Conservation (phyloP, 768 basidiomycete genomes). For the Lanmaoa pseudosensibilis region DNA sequence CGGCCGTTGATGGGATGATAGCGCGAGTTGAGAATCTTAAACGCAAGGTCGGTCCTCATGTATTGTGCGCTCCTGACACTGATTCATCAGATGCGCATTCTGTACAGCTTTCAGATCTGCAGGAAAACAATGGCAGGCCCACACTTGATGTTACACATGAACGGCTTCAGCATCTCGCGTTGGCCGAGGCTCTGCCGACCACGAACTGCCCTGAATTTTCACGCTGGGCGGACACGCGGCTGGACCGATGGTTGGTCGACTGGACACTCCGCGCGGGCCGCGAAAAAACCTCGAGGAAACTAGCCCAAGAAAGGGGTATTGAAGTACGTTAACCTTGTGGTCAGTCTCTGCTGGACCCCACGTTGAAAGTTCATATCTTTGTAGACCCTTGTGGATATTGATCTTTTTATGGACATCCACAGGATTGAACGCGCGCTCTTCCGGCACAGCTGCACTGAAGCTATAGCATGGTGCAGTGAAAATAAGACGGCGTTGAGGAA, state of each 20-base stretch:
- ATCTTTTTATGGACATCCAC: slow-evolving; percentile 85
- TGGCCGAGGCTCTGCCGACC: slow-evolving; percentile 56
- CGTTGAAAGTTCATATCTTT: slow-evolving; percentile 17
- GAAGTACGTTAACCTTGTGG: slow-evolving; percentile 54
- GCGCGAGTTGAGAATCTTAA: slow-evolving; percentile 75
- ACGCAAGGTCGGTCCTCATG: slow-evolving; percentile 65
- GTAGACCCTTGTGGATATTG: slow-evolving; percentile 86
- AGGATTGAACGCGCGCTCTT: slow-evolving; percentile 82
- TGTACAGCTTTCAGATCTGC: slow-evolving; percentile 50
- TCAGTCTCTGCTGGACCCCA: slow-evolving; percentile 14
- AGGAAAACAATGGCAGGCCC: slow-evolving; percentile 46
- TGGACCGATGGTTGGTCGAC: slow-evolving; percentile 91
- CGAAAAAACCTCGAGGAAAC: slow-evolving; percentile 69
- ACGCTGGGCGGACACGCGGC: slow-evolving; percentile 75
- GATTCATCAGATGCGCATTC: slow-evolving; percentile 17
- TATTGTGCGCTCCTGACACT: slow-evolving; percentile 7
- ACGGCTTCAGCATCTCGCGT: slow-evolving; percentile 69
- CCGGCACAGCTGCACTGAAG: slow-evolving; percentile 79
- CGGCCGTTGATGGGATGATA: slow-evolving; percentile 75
- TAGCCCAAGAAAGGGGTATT: slow-evolving; percentile 76
- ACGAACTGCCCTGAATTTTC: slow-evolving; percentile 58
- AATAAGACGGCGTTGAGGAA: slow-evolving; percentile 92
- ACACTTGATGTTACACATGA: slow-evolving; percentile 75
- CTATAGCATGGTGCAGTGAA: slow-evolving; percentile 94
- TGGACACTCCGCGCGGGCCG: slow-evolving; percentile 84